phyloP scores from a whole-genome alignment of 192 early-diverging fungal species.

The Lobosporangium transversale region DNA sequence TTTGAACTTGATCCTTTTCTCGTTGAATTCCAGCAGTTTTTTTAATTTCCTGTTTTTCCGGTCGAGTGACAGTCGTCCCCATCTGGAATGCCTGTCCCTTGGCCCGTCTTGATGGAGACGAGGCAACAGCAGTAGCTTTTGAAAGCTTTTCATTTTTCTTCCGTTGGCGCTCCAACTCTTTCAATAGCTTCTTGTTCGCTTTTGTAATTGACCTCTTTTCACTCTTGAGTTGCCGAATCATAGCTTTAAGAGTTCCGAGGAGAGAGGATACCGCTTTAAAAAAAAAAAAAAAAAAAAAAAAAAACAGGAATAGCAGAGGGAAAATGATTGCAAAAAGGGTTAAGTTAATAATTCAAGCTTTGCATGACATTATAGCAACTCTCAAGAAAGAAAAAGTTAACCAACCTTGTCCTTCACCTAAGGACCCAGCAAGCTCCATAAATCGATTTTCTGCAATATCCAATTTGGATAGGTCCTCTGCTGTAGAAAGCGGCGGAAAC shows the following conservation, averaged over 20 bases:
- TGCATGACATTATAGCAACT: too few species aligned
- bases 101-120: too few species aligned
- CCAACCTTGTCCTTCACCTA: slow-evolving; percentile 47
- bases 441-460: slow-evolving; percentile 22
- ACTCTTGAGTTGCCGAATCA: slow-evolving; percentile 32
- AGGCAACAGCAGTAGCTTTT: not conserved
- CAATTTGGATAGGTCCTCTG: slow-evolving; percentile 1
- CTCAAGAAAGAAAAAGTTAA: not conserved
- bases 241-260: slow-evolving; percentile 31
- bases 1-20: slow-evolving; percentile 16
- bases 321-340: too few species aligned
- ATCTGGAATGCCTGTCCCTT: too few species aligned
- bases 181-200: slow-evolving; percentile 11
- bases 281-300: not conserved
- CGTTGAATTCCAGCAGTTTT: slow-evolving; percentile 13
- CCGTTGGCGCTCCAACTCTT: slow-evolving; percentile 11
- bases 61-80: too few species aligned
- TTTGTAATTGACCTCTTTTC: slow-evolving; percentile 41
- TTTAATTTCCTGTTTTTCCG: slow-evolving; percentile 8
- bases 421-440: slow-evolving; percentile 20
- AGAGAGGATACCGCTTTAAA: slow-evolving; percentile 28
- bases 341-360: too few species aligned
- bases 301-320: too few species aligned
- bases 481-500: not conserved
- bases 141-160: slow-evolving; percentile 33